Conservation (phyloP, 2,329 filamentous ascomycete genomes). For the Rosellinia necatrix region DNA sequence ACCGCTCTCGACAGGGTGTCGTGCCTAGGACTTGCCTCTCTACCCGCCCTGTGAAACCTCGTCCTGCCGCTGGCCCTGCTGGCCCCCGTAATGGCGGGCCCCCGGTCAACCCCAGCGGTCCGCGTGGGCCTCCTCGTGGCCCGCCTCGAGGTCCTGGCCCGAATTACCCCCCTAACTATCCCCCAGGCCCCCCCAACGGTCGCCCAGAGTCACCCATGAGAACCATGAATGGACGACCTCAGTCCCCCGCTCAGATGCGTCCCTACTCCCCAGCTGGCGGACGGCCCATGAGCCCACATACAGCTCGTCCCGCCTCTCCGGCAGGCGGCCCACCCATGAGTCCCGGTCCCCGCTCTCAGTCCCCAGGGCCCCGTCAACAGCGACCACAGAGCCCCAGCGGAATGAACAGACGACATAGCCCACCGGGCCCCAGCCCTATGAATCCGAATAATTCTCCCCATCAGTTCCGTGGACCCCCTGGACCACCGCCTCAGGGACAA, state of each 20-base stretch:
- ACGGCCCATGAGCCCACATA: conserved; percentile 32
- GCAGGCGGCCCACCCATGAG: conserved; percentile 36
- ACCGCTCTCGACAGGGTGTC: conserved; percentile 90
- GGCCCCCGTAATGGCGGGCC: conserved; percentile 51
- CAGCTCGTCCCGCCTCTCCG: conserved; percentile 30
- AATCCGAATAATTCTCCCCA: conserved; percentile 45
- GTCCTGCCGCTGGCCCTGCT: conserved; percentile 57
- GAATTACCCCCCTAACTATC: conserved; percentile 41
- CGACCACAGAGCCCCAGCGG: conserved; percentile 49
- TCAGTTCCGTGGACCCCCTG: conserved; percentile 39
- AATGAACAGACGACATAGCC: conserved; percentile 47
- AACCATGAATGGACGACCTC: conserved; percentile 37
- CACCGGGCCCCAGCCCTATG: conserved; percentile 53
- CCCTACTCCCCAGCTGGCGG: conserved; percentile 41
- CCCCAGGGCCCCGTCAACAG: conserved; percentile 28
- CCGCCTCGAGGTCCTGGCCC: conserved; percentile 42
- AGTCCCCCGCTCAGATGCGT: conserved; percentile 41
- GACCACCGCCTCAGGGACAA: conserved; percentile 45
- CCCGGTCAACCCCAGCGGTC: conserved; percentile 53
- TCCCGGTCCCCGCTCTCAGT: conserved; percentile 28
- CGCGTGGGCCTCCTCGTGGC: conserved; percentile 26
- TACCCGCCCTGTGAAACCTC: conserved; percentile 86
- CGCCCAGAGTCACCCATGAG: conserved; percentile 45
- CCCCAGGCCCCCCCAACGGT: conserved; percentile 38
- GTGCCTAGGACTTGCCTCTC: conserved; percentile 93